These are phyloP conservation scores for Aspergillus nidulans DNA, from an alignment of 495 filamentous ascomycete genomes.

Conservation along the genomic window DNA sequence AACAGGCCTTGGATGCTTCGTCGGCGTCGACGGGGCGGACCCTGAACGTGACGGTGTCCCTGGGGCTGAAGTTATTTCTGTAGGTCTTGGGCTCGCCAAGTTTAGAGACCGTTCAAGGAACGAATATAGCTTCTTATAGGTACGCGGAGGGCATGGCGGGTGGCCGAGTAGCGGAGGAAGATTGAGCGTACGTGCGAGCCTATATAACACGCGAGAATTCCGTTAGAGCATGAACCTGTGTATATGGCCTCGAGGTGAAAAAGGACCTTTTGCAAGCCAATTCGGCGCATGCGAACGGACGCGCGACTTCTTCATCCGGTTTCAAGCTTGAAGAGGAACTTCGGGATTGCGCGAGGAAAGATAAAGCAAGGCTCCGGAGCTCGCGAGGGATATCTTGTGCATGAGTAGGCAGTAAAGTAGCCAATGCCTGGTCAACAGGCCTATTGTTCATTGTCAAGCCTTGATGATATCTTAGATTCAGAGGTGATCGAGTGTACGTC, in stretches of 20 bases:
- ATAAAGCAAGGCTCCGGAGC: slow-evolving; percentile 70
- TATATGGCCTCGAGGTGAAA: too few species aligned
- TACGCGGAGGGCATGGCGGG: slow-evolving; percentile 75
- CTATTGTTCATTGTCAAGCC: slow-evolving; percentile 46
- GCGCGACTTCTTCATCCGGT: slow-evolving; percentile 81
- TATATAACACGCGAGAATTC: slow-evolving; percentile 24
- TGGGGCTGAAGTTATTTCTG: slow-evolving; percentile 25
- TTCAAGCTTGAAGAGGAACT: slow-evolving; percentile 74
- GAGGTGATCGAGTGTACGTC: not conserved
- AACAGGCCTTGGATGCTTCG: slow-evolving; percentile 18
- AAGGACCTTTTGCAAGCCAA: slow-evolving; percentile 79
- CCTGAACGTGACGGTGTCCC: slow-evolving; percentile 27
- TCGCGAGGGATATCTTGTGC: slow-evolving; percentile 65
- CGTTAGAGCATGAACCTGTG: too few species aligned
- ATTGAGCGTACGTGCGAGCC: slow-evolving; percentile 76
- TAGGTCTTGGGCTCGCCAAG: slow-evolving; percentile 26
- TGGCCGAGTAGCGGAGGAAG: slow-evolving; percentile 75
- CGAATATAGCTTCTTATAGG: slow-evolving; percentile 79
- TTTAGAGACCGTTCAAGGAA: slow-evolving; percentile 73
- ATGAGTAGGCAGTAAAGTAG: slow-evolving; percentile 73
- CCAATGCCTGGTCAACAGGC: slow-evolving; percentile 70
- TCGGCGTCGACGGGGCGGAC: slow-evolving; percentile 33
- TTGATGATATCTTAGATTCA: not conserved
- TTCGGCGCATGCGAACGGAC: slow-evolving; percentile 84
- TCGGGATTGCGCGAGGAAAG: slow-evolving; percentile 82